Evolutionary conservation across 73 alveolate genomes (phyloP), one percentile per base, ranked within the genome.

Genomic region (Halteria grandinella): DNA sequence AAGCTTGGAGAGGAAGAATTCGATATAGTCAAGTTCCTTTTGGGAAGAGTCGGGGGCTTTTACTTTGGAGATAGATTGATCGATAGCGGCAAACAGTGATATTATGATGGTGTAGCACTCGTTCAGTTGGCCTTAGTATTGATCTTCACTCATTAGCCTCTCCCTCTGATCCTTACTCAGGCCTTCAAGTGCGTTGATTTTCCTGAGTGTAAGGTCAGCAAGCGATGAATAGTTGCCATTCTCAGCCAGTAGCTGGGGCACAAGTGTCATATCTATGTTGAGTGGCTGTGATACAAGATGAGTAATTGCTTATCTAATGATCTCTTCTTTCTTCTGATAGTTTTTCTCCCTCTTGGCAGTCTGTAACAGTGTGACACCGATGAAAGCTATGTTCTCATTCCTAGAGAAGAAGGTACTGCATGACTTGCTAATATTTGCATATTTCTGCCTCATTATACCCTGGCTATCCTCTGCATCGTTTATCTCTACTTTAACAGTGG

Each of bases 161-260:
- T 36, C 24, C 2, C 4, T 32, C 27, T 60, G 2, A 2, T 4
- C 24, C 17, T 18, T 34, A 15, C 28, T 5, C 31, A 14, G 5
- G n/a, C 47, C 25, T 10, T 66, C n/a, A 1, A 66, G 52, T 25
- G 52, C 69, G 25, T 6, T 44, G 1, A 66, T 66, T 34, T 66
- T 66, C 27, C 51, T 18, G 7, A 66, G 36, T 2, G 80, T 66
- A 14, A 66, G 27, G 25, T 66, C 80, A 20, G 47, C 66, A 4
- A 66, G 27, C 17, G 51, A 18, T 34, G 69, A 7, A 53, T 36
- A 66, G 51, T 66, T 66, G 10, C 80, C 80, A 47, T 14, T 66
- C 39, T 66, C 64, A 2, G 47, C 80, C 21, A 66, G 34, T 17
- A 66, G 37, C 3, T 63, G 80, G 3, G 66, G 41, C 12, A 66